Percentiles rank a stretch among this genome's conserved stretches.
Conservation (phyloP, 441 rosid species). For the Brassica balearica region DNA sequence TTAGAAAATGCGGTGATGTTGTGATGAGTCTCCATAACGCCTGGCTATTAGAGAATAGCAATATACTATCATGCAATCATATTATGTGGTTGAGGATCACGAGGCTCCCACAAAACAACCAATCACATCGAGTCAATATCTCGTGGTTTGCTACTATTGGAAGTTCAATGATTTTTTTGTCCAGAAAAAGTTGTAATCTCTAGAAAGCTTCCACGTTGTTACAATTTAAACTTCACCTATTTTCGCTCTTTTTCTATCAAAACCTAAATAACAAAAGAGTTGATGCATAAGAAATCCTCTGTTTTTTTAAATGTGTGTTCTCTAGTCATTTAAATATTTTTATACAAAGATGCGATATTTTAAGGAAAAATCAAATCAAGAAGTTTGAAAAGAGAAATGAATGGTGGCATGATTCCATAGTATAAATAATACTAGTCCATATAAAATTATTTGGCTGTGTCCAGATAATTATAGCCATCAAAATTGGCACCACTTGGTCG, state of each 20-base stretch:
- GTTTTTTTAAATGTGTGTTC: not conserved
- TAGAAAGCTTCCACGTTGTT: slow-evolving; percentile 37
- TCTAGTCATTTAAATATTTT: slow-evolving; percentile 5
- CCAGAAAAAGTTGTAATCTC: slow-evolving; percentile 9
- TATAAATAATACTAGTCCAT: slow-evolving; percentile 18
- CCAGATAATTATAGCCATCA: slow-evolving; percentile 52
- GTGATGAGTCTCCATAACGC: slow-evolving; percentile 22
- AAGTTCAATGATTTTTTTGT: not conserved
- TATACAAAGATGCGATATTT: slow-evolving; percentile 25
- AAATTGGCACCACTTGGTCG: slow-evolving; percentile 43
- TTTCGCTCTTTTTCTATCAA: not conserved
- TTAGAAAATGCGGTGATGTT: not conserved
- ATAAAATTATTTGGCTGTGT: slow-evolving; percentile 14
- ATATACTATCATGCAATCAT: slow-evolving; percentile 15
- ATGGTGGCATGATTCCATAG: slow-evolving; percentile 39
- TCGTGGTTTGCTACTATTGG: slow-evolving; percentile 36
- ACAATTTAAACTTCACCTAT: not conserved
- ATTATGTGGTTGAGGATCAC: slow-evolving; percentile 44
- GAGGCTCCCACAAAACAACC: slow-evolving; percentile 43
- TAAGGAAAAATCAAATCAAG: slow-evolving; percentile 36
- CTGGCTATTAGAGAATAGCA: slow-evolving; percentile 9
- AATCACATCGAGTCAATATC: slow-evolving; percentile 36
- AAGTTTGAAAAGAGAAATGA: slow-evolving; percentile 15
- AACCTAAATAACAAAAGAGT: slow-evolving; percentile 14
- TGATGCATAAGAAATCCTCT: not conserved